Base-by-base conservation (phyloP, 345 rosid genomes). In the Capsella bursapastoris region DNA sequence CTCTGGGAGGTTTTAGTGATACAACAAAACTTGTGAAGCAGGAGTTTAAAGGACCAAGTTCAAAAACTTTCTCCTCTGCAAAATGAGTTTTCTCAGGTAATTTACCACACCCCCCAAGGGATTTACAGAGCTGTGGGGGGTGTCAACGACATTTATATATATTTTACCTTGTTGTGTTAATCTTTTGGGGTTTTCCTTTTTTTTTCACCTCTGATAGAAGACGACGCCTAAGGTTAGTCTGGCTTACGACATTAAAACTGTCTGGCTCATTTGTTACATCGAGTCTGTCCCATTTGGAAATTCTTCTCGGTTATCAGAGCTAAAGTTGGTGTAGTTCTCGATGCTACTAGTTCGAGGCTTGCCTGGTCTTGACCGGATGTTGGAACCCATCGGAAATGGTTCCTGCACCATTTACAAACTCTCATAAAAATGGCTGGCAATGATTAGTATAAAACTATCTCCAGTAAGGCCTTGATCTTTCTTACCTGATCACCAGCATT, bases 401-500 rank as follows among this genome's bases (percentile, higher is more conserved):
- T 90, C 96, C 96, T 90, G 64, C 71, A 78, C 66, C 65, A 70
- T 53, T 13, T 14, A 50, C 18, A 52, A 12, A n/a, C 22, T 22
- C 60, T 60, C 31, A 15, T 8, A 34, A 66, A 31, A 15, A 8
- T 45, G 31, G 53, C 67, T 37, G 67, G 28, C 8, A 27, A 29
- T 69, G 44, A 70, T n/a, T 56, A 34, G 8, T 18, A 70, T 47
- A 70, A 44, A 57, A 31, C 59, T 67, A 32, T 55, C 18, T 15
- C 61, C 8, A 47, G 16, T 53, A 59, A 51, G 8, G 44, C 66
- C 45, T 52, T 35, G 62, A 72, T 34, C 66, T 9, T 82, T 18
- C 52, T 9, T 83, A 90, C 96, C 86, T 87, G 93, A 83, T 90
- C 96, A 72, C 96, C 96, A 71, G 96, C 96, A 75, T 88, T 90